Evolutionary conservation across 1,284 basidiomycete genomes (phyloP), one percentile per base, ranked within the genome.

Genomic region (Rugosomyces carneus): DNA sequence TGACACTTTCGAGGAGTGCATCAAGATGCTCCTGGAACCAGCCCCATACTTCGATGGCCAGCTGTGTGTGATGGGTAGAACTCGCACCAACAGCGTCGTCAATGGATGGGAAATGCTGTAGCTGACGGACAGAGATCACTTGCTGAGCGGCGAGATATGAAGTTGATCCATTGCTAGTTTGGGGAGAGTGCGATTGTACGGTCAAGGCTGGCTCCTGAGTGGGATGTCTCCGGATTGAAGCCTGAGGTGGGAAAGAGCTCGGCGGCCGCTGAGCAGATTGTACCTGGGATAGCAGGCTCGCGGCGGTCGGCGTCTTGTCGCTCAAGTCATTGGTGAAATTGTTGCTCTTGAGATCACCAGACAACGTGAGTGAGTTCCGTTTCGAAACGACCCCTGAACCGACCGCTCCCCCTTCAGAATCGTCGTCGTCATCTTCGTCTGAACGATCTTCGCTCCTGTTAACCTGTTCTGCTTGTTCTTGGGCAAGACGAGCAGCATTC

Each of bases 11-110:
- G 29, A 91, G 65, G 42, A 91, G 69, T 0, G 81, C 69, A 64
- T 91, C 86, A 48, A 90, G 71, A 67, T 91, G 89, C 45, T 89
- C 85, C 62, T 84, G 81, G 71, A 91, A 91, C 86, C 87, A 89
- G 31, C 71, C 73, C 88, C 88, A 91, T 5, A 89, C 85, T 58
- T 90, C 88, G 49, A 87, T 76, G 11, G 87, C 88, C 47, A 82
- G 81, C 18, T 86, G 80, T 76, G 54, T 89, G 84, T 13, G 84
- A 72, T 40, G 85, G 15, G 81, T 78, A 15, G 84, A 84, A 57
- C 71, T 80, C 23, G 78, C 69, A 39, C 85, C 86, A 38, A 90
- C 75, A 18, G 88, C 88, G 66, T 90, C 88, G 53, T 89, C 87
- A 52, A 91, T 89, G 44, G 80, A 81, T 5, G 89, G 88, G 68